Conservation (phyloP, 768 basidiomycete species). For the Sporobolomyces phaffii region DNA sequence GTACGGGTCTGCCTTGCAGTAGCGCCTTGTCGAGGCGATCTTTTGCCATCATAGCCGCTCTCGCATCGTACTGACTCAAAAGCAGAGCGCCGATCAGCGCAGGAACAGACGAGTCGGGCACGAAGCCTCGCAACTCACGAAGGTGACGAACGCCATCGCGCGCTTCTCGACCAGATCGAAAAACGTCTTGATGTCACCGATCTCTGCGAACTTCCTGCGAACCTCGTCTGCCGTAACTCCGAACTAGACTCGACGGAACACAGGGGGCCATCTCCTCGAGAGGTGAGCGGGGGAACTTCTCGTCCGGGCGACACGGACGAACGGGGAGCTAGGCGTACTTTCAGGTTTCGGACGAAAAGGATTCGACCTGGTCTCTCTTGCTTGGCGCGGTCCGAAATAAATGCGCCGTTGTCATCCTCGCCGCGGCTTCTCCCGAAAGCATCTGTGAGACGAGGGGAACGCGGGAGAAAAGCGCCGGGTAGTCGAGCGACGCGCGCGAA, state of each 20-base stretch:
- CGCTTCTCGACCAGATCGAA: conserved; percentile 90
- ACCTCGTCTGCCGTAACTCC: conserved; percentile 56
- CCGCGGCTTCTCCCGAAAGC: not conserved
- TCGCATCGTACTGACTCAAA: conserved; percentile 68
- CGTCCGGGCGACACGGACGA: not conserved
- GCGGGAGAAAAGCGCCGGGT: not conserved
- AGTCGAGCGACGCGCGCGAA: too few relatives aligned
- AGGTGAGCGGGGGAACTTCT: too few relatives aligned
- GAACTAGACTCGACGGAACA: conserved; percentile 2
- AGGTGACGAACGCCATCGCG: conserved; percentile 99
- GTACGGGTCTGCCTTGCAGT: conserved; percentile 79
- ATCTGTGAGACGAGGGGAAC: not conserved
- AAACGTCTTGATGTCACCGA: conserved; percentile 93
- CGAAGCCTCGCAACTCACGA: conserved; percentile 67
- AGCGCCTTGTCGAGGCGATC: conserved; percentile 83
- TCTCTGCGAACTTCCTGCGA: conserved; percentile 76
- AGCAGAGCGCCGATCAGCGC: not conserved
- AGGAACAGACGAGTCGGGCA: not conserved
- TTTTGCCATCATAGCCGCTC: conserved; percentile 85
- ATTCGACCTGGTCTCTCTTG: conserved; percentile 92
- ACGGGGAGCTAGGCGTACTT: conserved; percentile 58
- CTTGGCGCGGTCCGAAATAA: conserved; percentile 89
- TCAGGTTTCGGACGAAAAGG: conserved; percentile 94
- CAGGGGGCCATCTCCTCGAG: too few relatives aligned
- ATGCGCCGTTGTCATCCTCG: conserved; percentile 42